These are phyloP conservation scores for Verticillium longisporum DNA, from an alignment of 2,329 filamentous ascomycete species.

Conservation along the genomic window DNA sequence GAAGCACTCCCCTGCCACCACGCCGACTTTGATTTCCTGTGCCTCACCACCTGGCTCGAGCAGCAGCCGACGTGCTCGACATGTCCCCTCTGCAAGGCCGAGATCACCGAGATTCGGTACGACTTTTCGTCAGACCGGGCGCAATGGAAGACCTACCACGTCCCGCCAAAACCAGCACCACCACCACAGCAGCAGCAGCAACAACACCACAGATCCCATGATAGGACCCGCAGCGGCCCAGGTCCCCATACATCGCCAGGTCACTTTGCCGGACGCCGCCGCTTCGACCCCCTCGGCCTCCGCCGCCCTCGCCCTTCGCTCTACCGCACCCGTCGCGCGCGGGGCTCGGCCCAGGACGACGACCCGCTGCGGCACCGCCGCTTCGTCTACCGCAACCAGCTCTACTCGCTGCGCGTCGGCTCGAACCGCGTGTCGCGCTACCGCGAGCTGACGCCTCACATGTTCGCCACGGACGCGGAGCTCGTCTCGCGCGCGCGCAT, in stretches of 20 bases:
- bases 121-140: slow-evolving; percentile 27
- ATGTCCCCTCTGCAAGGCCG: slow-evolving; percentile 72
- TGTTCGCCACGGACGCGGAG: slow-evolving; percentile 57
- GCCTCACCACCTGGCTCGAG: slow-evolving; percentile 75
- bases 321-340: not conserved
- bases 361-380: slow-evolving; percentile 52
- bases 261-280: not conserved
- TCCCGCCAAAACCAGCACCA: not conserved
- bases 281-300: not conserved
- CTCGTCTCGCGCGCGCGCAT: slow-evolving; percentile 70
- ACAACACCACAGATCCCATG: not conserved
- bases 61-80: slow-evolving; percentile 57
- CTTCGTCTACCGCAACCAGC: slow-evolving; percentile 62
- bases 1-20: slow-evolving; percentile 73
- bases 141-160: slow-evolving; percentile 49
- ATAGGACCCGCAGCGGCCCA: not conserved
- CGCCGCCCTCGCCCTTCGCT: not conserved
- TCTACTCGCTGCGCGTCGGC: slow-evolving; percentile 77
- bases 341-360: slow-evolving; percentile 12
- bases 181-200: not conserved
- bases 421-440: slow-evolving; percentile 73
- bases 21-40: slow-evolving; percentile 76
- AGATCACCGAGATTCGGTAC: slow-evolving; percentile 56
- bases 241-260: not conserved
- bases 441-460: slow-evolving; percentile 61